These are phyloP conservation scores for Eutypa lata DNA, from an alignment of 2,329 filamentous ascomycete genomes.

Conservation along the genomic window DNA sequence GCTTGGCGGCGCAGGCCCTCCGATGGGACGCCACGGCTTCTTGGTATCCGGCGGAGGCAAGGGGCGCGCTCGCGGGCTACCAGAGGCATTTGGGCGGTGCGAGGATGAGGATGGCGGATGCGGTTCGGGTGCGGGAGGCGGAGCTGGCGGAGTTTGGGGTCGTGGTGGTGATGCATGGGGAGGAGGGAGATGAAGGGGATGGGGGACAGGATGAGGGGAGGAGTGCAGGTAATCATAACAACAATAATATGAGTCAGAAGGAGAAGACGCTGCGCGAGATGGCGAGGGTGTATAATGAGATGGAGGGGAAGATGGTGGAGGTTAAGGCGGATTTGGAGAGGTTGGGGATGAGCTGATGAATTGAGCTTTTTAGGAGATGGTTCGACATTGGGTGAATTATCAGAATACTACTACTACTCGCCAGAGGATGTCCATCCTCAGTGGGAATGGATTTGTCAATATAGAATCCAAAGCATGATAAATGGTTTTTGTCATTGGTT, in stretches of 20 bases:
- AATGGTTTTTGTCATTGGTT: no score
- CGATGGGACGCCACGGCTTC: constrained; percentile 31
- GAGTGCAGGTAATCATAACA: constrained; percentile 23
- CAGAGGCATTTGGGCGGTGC: constrained; percentile 47
- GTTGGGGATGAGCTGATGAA: constrained; percentile 12
- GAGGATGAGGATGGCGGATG: constrained; percentile 41
- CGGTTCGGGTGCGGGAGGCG: constrained; percentile 35
- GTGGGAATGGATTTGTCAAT: no score
- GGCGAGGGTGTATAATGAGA: constrained; percentile 48
- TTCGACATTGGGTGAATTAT: no score
- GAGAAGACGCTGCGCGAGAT: constrained; percentile 52
- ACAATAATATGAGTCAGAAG: constrained; percentile 27
- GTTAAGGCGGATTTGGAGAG: constrained; percentile 43
- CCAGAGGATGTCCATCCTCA: no score
- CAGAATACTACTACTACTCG: no score
- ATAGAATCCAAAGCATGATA: no score
- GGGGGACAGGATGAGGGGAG: constrained; percentile 7
- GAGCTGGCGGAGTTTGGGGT: constrained; percentile 52
- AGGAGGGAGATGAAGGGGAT: constrained; percentile 17
- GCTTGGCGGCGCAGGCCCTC: constrained; percentile 33
- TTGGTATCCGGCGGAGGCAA: constrained; percentile 40
- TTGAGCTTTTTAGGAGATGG: background rate
- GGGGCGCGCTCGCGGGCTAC: constrained; percentile 43
- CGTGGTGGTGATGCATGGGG: constrained; percentile 16
- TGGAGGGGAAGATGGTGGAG: constrained; percentile 48